Conservation (phyloP, 2,329 filamentous ascomycete genomes). For the Alternaria atra region DNA sequence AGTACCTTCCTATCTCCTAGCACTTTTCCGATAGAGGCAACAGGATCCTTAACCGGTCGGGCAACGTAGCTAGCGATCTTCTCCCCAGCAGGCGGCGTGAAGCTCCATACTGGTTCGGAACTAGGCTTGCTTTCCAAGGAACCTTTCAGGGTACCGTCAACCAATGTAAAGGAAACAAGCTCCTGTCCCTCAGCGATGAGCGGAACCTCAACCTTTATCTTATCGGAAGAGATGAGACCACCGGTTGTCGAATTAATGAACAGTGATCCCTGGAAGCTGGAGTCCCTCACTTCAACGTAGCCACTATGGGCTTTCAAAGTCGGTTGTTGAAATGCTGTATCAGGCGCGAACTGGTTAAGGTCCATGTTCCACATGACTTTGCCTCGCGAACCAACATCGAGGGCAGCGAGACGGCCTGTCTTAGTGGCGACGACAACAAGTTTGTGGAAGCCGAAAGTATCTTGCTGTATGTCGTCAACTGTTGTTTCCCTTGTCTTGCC, state of each 20-base stretch:
- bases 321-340: slow-evolving; percentile 70
- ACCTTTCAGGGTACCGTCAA: slow-evolving; percentile 46
- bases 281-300: slow-evolving; percentile 45
- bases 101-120: slow-evolving; percentile 69
- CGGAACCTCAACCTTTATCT: slow-evolving; percentile 22
- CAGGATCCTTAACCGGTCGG: slow-evolving; percentile 78
- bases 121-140: slow-evolving; percentile 33
- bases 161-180: slow-evolving; percentile 44
- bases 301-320: slow-evolving; percentile 43
- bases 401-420: slow-evolving; percentile 78
- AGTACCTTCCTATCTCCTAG: slow-evolving; percentile 90
- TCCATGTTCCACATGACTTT: slow-evolving; percentile 78
- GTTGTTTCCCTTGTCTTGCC: slow-evolving; percentile 68
- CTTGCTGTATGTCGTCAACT: slow-evolving; percentile 64
- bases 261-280: slow-evolving; percentile 31
- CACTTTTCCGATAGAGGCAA: slow-evolving; percentile 94
- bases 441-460: slow-evolving; percentile 90
- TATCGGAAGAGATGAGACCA: slow-evolving; percentile 30
- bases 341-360: slow-evolving; percentile 65
- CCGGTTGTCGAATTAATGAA: slow-evolving; percentile 49
- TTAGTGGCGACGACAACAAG: slow-evolving; percentile 81
- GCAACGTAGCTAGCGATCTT: slow-evolving; percentile 73
- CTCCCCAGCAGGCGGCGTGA: slow-evolving; percentile 72
- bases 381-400: slow-evolving; percentile 80
- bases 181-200: slow-evolving; percentile 29